These are phyloP conservation scores for Theobroma grandiflorum DNA, from an alignment of 441 rosid species.

Conservation along the genomic window DNA sequence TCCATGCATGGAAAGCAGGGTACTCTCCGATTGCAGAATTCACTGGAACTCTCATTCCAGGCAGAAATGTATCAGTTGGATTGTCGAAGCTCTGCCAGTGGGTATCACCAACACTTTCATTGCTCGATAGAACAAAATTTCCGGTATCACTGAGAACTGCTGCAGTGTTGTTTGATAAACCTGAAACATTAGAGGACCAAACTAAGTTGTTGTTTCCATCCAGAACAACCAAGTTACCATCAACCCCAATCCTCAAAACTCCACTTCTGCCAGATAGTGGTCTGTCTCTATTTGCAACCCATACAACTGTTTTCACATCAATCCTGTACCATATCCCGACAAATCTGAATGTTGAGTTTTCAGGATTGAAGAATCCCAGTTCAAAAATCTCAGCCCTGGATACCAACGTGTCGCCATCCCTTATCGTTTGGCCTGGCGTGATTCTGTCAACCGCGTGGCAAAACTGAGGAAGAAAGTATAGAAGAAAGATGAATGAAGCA, in stretches of 20 bases:
- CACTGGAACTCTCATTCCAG: constrained; percentile 67
- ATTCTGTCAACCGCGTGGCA: constrained; percentile 51
- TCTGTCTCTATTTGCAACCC: constrained; percentile 80
- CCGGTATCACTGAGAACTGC: constrained; percentile 51
- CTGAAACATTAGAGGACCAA: constrained; percentile 62
- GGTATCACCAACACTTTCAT: constrained; percentile 30
- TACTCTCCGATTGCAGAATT: constrained; percentile 50
- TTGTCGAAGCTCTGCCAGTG: constrained; percentile 78
- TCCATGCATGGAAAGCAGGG: constrained; percentile 69
- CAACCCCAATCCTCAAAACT: constrained; percentile 46
- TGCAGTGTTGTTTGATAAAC: constrained; percentile 40
- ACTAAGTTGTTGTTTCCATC: constrained; percentile 44
- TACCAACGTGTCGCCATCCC: constrained; percentile 57
- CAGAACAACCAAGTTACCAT: constrained; percentile 63
- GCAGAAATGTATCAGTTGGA: constrained; percentile 76
- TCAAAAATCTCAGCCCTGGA: constrained; percentile 56
- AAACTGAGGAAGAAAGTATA: constrained; percentile 37
- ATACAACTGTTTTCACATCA: constrained; percentile 55
- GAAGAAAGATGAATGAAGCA: constrained; percentile 30
- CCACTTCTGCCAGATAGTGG: constrained; percentile 65
- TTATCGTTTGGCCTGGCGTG: constrained; percentile 46
- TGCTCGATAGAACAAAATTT: constrained; percentile 51
- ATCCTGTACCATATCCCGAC: constrained; percentile 81
- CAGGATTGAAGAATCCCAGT: constrained; percentile 73
- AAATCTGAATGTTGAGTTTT: constrained; percentile 44